Percentiles rank a stretch among this genome's conserved stretches.
Conservation (phyloP, 768 basidiomycete species). For the Tricholoma hemisulphureum region DNA sequence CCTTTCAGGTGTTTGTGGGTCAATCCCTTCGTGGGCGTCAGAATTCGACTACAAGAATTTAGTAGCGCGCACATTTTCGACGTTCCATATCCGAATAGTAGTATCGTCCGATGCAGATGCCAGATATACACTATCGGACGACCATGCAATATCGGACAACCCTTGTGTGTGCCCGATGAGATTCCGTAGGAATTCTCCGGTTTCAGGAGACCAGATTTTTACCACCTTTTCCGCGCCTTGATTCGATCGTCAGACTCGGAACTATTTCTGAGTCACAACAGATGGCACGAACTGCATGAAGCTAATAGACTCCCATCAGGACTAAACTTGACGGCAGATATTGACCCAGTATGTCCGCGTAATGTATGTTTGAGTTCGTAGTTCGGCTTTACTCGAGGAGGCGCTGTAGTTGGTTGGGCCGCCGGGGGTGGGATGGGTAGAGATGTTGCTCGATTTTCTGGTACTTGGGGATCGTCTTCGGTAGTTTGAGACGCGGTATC, state of each 20-base stretch:
- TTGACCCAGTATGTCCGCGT: slow-evolving; percentile 74
- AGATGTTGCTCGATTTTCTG: slow-evolving; percentile 47
- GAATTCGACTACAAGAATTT: slow-evolving; percentile 2
- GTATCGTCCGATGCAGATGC: slow-evolving; percentile 94
- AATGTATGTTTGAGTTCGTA: slow-evolving; percentile 69
- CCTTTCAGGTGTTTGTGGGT: slow-evolving; percentile 72
- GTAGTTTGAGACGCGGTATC: slow-evolving; percentile 80
- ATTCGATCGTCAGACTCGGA: neutral
- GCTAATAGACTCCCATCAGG: slow-evolving; percentile 83
- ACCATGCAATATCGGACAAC: slow-evolving; percentile 88
- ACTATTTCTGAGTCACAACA: slow-evolving; percentile 9
- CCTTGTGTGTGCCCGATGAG: slow-evolving; percentile 77
- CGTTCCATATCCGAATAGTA: slow-evolving; percentile 86
- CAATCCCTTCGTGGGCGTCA: slow-evolving; percentile 48
- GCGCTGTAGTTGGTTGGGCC: slow-evolving; percentile 30
- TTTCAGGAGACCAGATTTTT: slow-evolving; percentile 82
- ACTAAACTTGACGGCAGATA: slow-evolving; percentile 91
- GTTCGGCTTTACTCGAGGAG: slow-evolving; percentile 52
- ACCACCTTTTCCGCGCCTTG: slow-evolving; percentile 74
- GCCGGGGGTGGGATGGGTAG: slow-evolving; percentile 36
- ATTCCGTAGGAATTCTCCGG: slow-evolving; percentile 73
- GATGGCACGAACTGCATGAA: slow-evolving; percentile 69
- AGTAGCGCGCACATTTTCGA: slow-evolving; percentile 59
- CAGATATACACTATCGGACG: slow-evolving; percentile 74
- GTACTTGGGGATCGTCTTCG: slow-evolving; percentile 80